Conservation (phyloP, 306 rosid genomes). For the Vigna hirtella region DNA sequence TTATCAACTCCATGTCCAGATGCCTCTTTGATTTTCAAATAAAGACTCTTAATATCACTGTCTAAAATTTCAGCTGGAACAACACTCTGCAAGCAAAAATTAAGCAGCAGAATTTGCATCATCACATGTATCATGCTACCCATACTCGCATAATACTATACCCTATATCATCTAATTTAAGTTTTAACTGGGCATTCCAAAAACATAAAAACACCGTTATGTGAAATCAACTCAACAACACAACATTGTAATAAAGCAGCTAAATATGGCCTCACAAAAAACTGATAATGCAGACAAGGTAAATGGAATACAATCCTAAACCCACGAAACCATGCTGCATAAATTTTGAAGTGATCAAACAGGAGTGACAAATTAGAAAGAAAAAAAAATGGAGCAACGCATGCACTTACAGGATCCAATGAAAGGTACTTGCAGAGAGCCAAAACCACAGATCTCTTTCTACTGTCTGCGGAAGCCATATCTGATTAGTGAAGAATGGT, state of each 20-base stretch:
- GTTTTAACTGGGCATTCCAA: background rate
- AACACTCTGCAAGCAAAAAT: constrained; percentile 62
- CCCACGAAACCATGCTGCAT: background rate
- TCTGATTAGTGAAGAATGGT: constrained; percentile 19
- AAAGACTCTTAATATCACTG: constrained; percentile 63
- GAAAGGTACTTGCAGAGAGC: constrained; percentile 68
- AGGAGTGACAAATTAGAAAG: background rate
- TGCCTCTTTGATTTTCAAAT: constrained; percentile 49
- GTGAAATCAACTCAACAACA: background rate
- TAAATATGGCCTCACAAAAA: background rate
- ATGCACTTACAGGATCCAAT: constrained; percentile 69
- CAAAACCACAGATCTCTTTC: constrained; percentile 56
- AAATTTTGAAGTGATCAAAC: background rate
- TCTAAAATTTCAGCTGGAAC: constrained; percentile 51
- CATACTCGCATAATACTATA: constrained; percentile 15
- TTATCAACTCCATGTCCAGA: constrained; percentile 50
- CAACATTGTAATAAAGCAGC: background rate
- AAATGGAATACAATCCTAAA: constrained; percentile 8
- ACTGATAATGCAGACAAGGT: constrained; percentile 4
- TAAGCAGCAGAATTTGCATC: constrained; percentile 22
- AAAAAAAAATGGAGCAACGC: background rate
- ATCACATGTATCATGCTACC: constrained; percentile 19
- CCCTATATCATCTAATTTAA: background rate
- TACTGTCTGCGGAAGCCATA: constrained; percentile 64
- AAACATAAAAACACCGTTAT: background rate